Evolutionary conservation across 2,329 filamentous ascomycete genomes (phyloP).

Genomic region (Ploettnerulaceae sp.): DNA sequence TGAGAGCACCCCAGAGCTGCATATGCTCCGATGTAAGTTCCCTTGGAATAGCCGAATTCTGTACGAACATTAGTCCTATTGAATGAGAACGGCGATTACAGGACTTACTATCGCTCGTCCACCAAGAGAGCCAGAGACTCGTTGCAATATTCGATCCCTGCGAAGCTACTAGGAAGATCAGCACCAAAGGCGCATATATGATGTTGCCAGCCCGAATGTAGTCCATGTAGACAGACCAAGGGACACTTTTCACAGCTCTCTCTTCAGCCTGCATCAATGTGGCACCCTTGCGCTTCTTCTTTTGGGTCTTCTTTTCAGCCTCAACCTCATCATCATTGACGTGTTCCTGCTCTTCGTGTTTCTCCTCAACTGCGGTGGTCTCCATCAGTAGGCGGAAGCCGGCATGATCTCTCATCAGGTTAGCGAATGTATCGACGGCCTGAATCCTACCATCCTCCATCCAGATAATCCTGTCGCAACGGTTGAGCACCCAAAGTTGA

Average conservation of each 20-base stretch:
- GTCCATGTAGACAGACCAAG: conserved; percentile 58
- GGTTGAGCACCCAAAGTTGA: conserved; percentile 85
- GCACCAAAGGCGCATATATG: conserved; percentile 50
- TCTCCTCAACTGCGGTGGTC: conserved; percentile 70
- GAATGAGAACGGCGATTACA: neutral
- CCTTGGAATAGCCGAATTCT: conserved; percentile 60
- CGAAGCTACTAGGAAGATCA: conserved; percentile 51
- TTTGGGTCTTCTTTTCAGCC: conserved; percentile 42
- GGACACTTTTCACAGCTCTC: conserved; percentile 57
- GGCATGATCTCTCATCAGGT: conserved; percentile 74
- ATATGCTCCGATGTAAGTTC: conserved; percentile 67
- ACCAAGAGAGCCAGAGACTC: conserved; percentile 89
- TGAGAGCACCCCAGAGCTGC: conserved; percentile 68
- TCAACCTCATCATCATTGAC: conserved; percentile 45
- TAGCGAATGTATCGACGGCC: conserved; percentile 83
- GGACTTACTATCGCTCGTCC: conserved; percentile 76
- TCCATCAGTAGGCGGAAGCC: conserved; percentile 79
- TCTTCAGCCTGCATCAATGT: conserved; percentile 69
- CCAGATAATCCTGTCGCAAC: conserved; percentile 89
- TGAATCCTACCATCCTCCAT: conserved; percentile 83
- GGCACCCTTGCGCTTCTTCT: conserved; percentile 46
- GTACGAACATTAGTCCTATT: neutral
- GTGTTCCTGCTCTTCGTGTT: conserved; percentile 47
- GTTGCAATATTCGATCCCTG: conserved; percentile 85
- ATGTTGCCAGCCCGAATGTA: conserved; percentile 59